These are phyloP conservation scores for Musa troglodytarum DNA, from an alignment of 176 grass and related monocot genomes.

Conservation along the genomic window DNA sequence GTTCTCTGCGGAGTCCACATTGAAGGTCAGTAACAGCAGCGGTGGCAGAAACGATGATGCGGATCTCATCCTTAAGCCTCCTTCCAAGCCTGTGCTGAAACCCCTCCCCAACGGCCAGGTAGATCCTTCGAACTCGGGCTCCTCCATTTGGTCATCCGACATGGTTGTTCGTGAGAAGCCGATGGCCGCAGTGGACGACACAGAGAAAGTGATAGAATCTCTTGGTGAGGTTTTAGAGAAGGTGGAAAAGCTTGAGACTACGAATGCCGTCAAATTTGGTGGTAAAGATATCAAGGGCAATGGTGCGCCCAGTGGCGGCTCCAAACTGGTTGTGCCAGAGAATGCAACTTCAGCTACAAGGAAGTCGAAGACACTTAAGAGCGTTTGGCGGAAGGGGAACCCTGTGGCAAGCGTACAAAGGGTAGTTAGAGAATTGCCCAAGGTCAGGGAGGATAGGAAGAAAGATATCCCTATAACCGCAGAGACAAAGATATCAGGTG, in stretches of 20 bases:
- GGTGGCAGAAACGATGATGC: conserved; percentile 4
- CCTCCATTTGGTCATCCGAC: conserved; percentile 20
- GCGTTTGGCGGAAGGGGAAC: conserved; percentile 89
- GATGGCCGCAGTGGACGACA: conserved; percentile 30
- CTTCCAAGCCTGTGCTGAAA: conserved; percentile 42
- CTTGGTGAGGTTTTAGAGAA: conserved; percentile 81
- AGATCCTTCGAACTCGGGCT: conserved; percentile 22
- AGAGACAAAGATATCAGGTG: conserved; percentile 22
- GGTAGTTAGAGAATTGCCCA: conserved; percentile 51
- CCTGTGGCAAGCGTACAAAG: conserved; percentile 52
- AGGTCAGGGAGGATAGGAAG: conserved; percentile 18
- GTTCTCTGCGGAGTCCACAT: conserved; percentile 42
- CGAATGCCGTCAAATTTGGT: conserved; percentile 19
- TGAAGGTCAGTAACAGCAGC: conserved; percentile 33
- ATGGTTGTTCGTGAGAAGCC: conserved; percentile 15
- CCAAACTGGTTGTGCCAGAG: conserved; percentile 24
- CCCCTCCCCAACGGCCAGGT: conserved; percentile 38
- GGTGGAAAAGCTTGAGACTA: conserved; percentile 75
- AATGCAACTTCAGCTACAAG: conserved; percentile 19
- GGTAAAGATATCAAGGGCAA: conserved; percentile 13
- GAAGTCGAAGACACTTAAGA: conserved; percentile 71
- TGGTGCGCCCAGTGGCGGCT: conserved; percentile 32
- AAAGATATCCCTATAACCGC: not conserved
- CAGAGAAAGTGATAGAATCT: conserved; percentile 58
- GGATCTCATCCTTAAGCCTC: conserved; percentile 62